phyloP scores from a whole-genome alignment of 2,329 filamentous ascomycete species.

The Diaporthe sp. region DNA sequence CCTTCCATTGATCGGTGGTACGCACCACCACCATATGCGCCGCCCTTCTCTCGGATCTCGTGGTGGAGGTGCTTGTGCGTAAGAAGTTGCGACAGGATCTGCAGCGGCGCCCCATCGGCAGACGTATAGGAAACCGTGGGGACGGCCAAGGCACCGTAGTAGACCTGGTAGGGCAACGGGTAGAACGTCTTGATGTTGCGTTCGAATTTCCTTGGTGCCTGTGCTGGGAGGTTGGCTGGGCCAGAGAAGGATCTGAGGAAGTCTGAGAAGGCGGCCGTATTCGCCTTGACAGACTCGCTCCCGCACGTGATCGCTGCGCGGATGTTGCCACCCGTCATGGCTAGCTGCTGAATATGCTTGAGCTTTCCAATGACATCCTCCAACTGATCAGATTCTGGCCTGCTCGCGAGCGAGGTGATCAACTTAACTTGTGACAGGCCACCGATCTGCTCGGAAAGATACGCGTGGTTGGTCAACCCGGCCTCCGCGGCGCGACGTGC shows the following conservation, averaged over 20 bases:
- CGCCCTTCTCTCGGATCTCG: conserved; percentile 97
- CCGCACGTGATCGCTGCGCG: conserved; percentile 91
- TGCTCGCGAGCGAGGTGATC: conserved; percentile 82
- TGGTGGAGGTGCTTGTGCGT: conserved; percentile 98
- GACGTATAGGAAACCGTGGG: conserved; percentile 88
- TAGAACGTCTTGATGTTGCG: conserved; percentile 85
- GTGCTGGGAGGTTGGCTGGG: conserved; percentile 53
- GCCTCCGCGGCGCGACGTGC: conserved; percentile 88
- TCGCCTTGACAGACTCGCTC: conserved; percentile 76
- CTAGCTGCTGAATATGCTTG: conserved; percentile 85
- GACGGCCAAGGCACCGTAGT: conserved; percentile 87
- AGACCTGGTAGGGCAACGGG: conserved; percentile 95
- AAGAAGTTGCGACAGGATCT: conserved; percentile 90
- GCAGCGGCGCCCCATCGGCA: conserved; percentile 81
- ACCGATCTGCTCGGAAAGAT: conserved; percentile 84
- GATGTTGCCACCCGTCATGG: conserved; percentile 77
- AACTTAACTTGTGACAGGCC: conserved; percentile 93
- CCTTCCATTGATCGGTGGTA: conserved; percentile 85
- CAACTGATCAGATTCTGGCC: conserved; percentile 77
- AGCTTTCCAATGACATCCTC: conserved; percentile 84
- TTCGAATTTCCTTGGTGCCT: conserved; percentile 51
- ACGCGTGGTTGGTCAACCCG: conserved; percentile 78
- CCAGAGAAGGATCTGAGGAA: conserved; percentile 77
- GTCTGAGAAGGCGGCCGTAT: conserved; percentile 76
- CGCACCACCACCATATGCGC: conserved; percentile 94